Evolutionary conservation across 352 stramenopile genomes (phyloP), one percentile per base, ranked within the genome.

Genomic region (Phytophthora nicotianae): DNA sequence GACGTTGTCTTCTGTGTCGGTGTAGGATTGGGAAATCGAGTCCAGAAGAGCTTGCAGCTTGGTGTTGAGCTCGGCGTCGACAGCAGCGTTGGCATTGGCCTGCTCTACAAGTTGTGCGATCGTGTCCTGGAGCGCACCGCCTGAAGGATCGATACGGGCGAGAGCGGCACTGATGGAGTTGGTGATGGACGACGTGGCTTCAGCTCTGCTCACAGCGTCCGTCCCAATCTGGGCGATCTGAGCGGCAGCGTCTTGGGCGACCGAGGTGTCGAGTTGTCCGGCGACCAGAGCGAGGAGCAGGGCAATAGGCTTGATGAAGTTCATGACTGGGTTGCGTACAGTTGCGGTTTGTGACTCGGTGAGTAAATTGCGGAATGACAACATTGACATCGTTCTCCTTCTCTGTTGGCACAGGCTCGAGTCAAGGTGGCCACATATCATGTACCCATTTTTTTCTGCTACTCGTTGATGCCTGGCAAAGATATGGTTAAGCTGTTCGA

Each of bases 11-110:
- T 72, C 58, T 2, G 47, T 40, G 0, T 60, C n/a, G 20, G 23
- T 33, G 32, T 63, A 63, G 10, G 35, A 45, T 20, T 62, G 17
- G 14, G 29, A 38, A 38, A 38, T 27, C 5, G 19, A 45, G 37
- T 62, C 29, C 4, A 66, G 45, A 4, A 72, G 35, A 13, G 23
- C 24, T 40, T 68, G 64, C 16, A 68, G 58, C 1, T 53, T 38
- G 11, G n/a, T 26, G 45, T 67, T 71, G 11, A 71, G 50, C 16
- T 58, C 26, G 19, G 58, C 52, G 57, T 55, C 59, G 20, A 58
- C 50, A 6, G 10, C 45, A 14, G 56, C 50, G 20, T 58, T 66
- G 21, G 23, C 37, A 26, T 50, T 40, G 9, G 50, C 50, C 14
- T 38, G 35, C 0, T 50, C 33, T 14, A 43, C 19, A 23, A 70